These are phyloP conservation scores for Penicillium dipodomyicola DNA, from an alignment of 495 filamentous ascomycete genomes.

Conservation along the genomic window DNA sequence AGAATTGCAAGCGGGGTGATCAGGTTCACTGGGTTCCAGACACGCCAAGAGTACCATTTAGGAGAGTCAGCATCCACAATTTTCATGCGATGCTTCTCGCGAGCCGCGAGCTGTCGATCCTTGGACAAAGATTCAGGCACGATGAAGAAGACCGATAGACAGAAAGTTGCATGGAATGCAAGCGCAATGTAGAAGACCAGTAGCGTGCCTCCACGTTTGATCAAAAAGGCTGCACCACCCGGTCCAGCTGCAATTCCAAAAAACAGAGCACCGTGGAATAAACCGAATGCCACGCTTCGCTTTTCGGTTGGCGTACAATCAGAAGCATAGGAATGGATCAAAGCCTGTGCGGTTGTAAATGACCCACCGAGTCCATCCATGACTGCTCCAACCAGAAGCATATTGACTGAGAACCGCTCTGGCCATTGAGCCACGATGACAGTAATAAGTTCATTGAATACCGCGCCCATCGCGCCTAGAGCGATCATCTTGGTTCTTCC, in stretches of 20 bases:
- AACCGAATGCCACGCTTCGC: slow-evolving; percentile 83
- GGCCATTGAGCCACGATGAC: slow-evolving; percentile 73
- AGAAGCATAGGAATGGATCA: slow-evolving; percentile 79
- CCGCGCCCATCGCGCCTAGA: slow-evolving; percentile 61
- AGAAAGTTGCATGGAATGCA: slow-evolving; percentile 66
- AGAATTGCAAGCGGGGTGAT: slow-evolving; percentile 76
- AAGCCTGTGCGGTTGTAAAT: slow-evolving; percentile 76
- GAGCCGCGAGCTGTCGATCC: slow-evolving; percentile 63
- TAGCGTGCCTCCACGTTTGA: slow-evolving; percentile 62
- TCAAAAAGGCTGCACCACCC: slow-evolving; percentile 70
- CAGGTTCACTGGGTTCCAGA: slow-evolving; percentile 55
- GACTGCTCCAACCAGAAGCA: slow-evolving; percentile 69
- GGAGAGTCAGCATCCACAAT: slow-evolving; percentile 10
- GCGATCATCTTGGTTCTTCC: slow-evolving; percentile 73
- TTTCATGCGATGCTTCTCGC: slow-evolving; percentile 56
- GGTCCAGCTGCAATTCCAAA: slow-evolving; percentile 83
- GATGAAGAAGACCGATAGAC: slow-evolving; percentile 62
- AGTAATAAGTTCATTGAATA: slow-evolving; percentile 69
- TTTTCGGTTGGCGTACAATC: slow-evolving; percentile 80
- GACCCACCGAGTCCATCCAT: slow-evolving; percentile 83
- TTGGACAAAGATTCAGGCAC: slow-evolving; percentile 80
- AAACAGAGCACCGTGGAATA: slow-evolving; percentile 85
- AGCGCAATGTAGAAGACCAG: slow-evolving; percentile 77
- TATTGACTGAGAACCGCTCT: slow-evolving; percentile 65
- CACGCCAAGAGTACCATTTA: slow-evolving; percentile 18